Base-by-base conservation (phyloP, 208 protist genomes). In the Trypanosomatidae sp. region DNA sequence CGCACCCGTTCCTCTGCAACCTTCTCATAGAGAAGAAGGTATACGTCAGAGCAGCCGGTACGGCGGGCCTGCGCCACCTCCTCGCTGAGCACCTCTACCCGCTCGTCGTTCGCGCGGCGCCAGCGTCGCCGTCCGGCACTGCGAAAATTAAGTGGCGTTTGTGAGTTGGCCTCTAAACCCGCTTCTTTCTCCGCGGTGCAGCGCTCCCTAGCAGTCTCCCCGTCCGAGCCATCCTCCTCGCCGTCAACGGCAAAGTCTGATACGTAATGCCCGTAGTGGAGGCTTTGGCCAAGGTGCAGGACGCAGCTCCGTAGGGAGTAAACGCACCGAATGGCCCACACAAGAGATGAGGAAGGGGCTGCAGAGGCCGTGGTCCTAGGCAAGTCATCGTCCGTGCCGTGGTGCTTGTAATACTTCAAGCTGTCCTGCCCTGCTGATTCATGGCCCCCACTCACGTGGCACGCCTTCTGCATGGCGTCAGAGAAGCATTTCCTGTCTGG, bases 1-100 rank as follows among this genome's bases (percentile, higher is more conserved):
- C 70, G 70, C 25, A 87, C 81, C 13, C 76, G 60, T 66, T 84
- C 78, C 71, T 91, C 86, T 17, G 22, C 56, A 8, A 91, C 71
- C 65, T 83, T 90, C 64, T 95, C 88, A 41, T 93, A 95, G 0
- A 92, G 59, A 8, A 95, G 71, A 9, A 95, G 69, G 64, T 95
- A 95, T 43, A 72, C 75, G n/a, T 81, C 74, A 2, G 71, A 66
- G 60, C 74, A 80, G 67, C 72, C 74, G 39, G 41, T 59, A 9
- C 76, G 77, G 9, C 69, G 65, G 41, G 74, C 62, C 17, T 30
- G 30, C 53, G 84, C 75, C 5, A 53, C 59, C 28, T 43, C 62
- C n/a, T 41, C 33, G 43, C 56, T 12, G 3, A 90, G 58, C 53
- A 69, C 39, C 53, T 46, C 55, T 9, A 95, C 90, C 8, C 50